These are phyloP conservation scores for Alternaria solani DNA, from an alignment of 2,329 filamentous ascomycete species.

Conservation along the genomic window DNA sequence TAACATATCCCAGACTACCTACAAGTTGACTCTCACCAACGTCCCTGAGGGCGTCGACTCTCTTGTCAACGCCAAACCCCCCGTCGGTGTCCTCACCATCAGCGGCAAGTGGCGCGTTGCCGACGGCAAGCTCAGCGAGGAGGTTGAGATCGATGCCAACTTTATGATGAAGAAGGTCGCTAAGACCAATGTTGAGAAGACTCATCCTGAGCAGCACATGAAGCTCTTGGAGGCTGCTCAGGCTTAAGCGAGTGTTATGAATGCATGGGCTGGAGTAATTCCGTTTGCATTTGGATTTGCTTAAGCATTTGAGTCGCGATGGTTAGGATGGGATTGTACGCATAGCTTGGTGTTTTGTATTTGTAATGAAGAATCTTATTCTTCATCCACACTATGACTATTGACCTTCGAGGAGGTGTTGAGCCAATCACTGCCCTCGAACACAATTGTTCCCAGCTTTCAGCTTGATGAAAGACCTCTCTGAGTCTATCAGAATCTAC, in stretches of 20 bases:
- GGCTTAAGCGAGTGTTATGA: conserved; percentile 19
- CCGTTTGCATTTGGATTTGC: not conserved
- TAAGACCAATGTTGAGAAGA: conserved; percentile 53
- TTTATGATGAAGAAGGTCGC: conserved; percentile 55
- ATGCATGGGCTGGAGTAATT: conserved; percentile 1
- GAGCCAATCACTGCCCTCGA: not conserved
- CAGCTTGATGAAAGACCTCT: too few species aligned
- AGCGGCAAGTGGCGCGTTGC: conserved; percentile 50
- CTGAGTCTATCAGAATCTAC: too few species aligned
- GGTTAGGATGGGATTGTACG: not conserved
- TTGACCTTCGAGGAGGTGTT: not conserved
- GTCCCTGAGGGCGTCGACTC: conserved; percentile 44
- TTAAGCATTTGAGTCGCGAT: not conserved
- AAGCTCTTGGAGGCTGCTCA: conserved; percentile 44
- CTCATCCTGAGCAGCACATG: conserved; percentile 49
- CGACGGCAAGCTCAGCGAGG: conserved; percentile 44
- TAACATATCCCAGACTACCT: conserved; percentile 45
- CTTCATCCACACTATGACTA: not conserved
- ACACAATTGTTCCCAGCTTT: too few species aligned
- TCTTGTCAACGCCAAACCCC: conserved; percentile 52
- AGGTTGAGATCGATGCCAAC: conserved; percentile 53
- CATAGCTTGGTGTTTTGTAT: not conserved
- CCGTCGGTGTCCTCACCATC: conserved; percentile 50
- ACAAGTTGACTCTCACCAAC: conserved; percentile 53
- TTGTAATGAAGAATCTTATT: not conserved